Conservation (phyloP, 495 filamentous ascomycete species). For the Neurospora intermedia region DNA sequence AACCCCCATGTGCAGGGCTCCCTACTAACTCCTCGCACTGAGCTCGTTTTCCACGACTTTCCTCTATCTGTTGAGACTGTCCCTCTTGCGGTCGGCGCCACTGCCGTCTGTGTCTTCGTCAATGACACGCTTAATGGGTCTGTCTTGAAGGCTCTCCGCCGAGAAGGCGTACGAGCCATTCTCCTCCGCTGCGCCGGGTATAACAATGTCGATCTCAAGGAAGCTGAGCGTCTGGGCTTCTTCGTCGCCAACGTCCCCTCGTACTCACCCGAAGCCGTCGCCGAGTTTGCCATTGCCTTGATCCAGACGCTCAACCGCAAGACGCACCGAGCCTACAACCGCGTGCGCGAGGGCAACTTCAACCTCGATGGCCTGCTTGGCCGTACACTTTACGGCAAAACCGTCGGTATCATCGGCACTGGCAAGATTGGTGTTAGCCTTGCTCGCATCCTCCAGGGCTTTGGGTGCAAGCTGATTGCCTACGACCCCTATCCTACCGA, state of each 20-base stretch:
- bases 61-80: slow-evolving; percentile 46
- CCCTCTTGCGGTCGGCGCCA: slow-evolving; percentile 39
- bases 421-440: slow-evolving; percentile 44
- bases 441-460: slow-evolving; percentile 47
- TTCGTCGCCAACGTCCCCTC: slow-evolving; percentile 58
- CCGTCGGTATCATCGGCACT: slow-evolving; percentile 45
- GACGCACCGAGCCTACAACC: slow-evolving; percentile 60
- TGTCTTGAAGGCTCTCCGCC: slow-evolving; percentile 41
- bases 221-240: slow-evolving; percentile 45
- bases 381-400: slow-evolving; percentile 48
- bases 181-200: slow-evolving; percentile 61
- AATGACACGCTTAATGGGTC: slow-evolving; percentile 47
- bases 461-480: slow-evolving; percentile 51
- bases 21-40: slow-evolving; percentile 8
- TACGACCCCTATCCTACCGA: slow-evolving; percentile 43
- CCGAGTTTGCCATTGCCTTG: slow-evolving; percentile 59
- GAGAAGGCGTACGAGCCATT: slow-evolving; percentile 41
- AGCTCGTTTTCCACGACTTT: slow-evolving; percentile 45
- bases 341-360: slow-evolving; percentile 64
- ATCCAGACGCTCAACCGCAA: slow-evolving; percentile 60
- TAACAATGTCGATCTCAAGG: slow-evolving; percentile 54
- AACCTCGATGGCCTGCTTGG: slow-evolving; percentile 55
- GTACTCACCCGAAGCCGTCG: slow-evolving; percentile 62
- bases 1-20: slow-evolving; percentile 1
- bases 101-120: slow-evolving; percentile 61